Conservation (phyloP, 768 basidiomycete species). For the Lactarius psammicola region DNA sequence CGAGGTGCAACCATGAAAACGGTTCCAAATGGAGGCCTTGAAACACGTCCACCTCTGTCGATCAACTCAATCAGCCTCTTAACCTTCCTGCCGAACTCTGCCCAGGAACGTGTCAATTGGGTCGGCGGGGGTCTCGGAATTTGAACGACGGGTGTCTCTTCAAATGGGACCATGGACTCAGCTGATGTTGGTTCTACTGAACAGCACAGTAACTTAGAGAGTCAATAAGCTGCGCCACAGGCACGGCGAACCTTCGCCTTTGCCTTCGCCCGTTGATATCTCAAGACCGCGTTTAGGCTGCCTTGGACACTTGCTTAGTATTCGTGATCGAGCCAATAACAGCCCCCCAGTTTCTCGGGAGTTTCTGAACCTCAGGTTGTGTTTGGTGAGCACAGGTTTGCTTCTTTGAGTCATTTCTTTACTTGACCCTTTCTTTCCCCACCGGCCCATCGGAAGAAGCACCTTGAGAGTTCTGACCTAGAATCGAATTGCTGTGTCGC, state of each 20-base stretch:
- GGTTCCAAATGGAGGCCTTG: too few relatives aligned
- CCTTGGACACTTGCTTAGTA: not conserved
- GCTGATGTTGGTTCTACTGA: not conserved
- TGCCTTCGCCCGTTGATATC: not conserved
- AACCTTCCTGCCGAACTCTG: not conserved
- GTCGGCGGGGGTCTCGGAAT: too few relatives aligned
- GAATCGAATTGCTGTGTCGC: too few relatives aligned
- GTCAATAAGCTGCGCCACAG: not conserved
- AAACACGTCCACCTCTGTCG: not conserved
- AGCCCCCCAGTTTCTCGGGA: too few relatives aligned
- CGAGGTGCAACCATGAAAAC: too few relatives aligned
- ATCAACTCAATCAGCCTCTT: not conserved
- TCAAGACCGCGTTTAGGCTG: not conserved
- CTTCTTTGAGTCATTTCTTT: not conserved
- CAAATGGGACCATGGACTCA: not conserved
- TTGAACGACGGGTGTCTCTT: too few relatives aligned
- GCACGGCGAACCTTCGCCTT: not conserved
- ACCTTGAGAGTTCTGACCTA: too few relatives aligned
- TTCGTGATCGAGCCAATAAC: not conserved
- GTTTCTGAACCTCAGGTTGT: not conserved
- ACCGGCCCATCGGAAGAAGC: too few relatives aligned
- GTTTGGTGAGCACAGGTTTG: not conserved
- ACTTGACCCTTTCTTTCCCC: too few relatives aligned
- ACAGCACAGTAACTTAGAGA: too few relatives aligned
- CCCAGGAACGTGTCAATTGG: too few relatives aligned